Percentiles rank a stretch among this genome's conserved stretches.
phyloP scores from a whole-genome alignment of 352 stramenopile genomes.

The Peronospora destructor region DNA sequence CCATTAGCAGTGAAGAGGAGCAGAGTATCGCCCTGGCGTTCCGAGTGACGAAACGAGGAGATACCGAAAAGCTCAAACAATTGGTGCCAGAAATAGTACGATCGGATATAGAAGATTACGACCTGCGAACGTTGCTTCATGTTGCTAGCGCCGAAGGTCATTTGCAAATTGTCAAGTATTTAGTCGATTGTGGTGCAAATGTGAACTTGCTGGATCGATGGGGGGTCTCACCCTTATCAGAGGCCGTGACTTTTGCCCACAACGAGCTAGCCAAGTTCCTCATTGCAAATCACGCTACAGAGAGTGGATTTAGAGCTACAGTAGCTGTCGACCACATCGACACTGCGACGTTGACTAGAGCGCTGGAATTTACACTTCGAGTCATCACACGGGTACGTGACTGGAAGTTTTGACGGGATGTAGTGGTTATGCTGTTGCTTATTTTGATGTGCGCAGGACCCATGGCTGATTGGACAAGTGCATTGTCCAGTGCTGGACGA shows the following conservation, averaged over 20 bases:
- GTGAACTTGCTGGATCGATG: constrained; percentile 77
- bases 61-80: constrained; percentile 38
- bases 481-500: constrained; percentile 60
- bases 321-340: constrained; percentile 62
- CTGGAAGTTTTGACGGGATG: neutral
- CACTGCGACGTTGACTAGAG: constrained; percentile 39
- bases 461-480: constrained; percentile 69
- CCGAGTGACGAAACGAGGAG: constrained; percentile 42
- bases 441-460: constrained; percentile 28
- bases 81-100: constrained; percentile 56
- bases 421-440: neutral
- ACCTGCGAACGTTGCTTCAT: constrained; percentile 63
- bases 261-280: constrained; percentile 67
- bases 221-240: constrained; percentile 63
- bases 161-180: constrained; percentile 46
- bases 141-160: constrained; percentile 66
- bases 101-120: constrained; percentile 68
- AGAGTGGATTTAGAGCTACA: constrained; percentile 50
- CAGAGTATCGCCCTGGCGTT: constrained; percentile 50
- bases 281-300: constrained; percentile 50
- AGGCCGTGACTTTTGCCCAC: constrained; percentile 74
- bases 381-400: constrained; percentile 46
- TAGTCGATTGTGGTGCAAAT: constrained; percentile 63
- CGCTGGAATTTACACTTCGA: constrained; percentile 63
- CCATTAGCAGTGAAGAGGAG: constrained; percentile 33